Evolutionary conservation across 768 basidiomycete genomes (phyloP), one percentile per base, ranked within the genome.

Genomic region (Mrakia blollopis): DNA sequence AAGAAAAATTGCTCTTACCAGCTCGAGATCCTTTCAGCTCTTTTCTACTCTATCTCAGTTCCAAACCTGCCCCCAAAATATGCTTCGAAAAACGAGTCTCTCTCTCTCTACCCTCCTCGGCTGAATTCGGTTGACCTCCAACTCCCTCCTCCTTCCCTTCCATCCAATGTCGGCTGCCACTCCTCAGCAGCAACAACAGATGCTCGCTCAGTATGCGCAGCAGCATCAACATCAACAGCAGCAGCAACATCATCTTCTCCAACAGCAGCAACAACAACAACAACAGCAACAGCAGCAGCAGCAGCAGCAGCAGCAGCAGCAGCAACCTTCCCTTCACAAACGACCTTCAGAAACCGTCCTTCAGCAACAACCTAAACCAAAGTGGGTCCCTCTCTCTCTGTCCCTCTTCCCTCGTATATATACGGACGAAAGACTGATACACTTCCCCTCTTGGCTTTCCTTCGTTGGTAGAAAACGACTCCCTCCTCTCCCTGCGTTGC

Each of bases 401-500:
- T 47, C 52, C 6, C 47, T 71, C 70, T 4, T 30, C 5, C 41
- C 0, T 41, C 68, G 14, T 71, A 21, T 50, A 41, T 11, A 41
- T 41, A 5, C 39, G n/a, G n/a, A n/a, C n/a, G n/a, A n/a, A n/a
- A n/a, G n/a, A n/a, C n/a, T n/a, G n/a, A n/a, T n/a, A n/a, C n/a
- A n/a, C n/a, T n/a, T n/a, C n/a, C n/a, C n/a, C n/a, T n/a, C n/a
- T n/a, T n/a, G n/a, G n/a, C n/a, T n/a, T n/a, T n/a, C n/a, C n/a
- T n/a, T n/a, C n/a, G n/a, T n/a, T n/a, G n/a, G 9, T 14, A 37
- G 73, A 25, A 52, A 37, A 23, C 72, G 65, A 3, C 21, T 78
- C 9, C 77, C 72, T 6, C 65, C 77, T 16, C 68, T 78, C 1
- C 77, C 77, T 13, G 63, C 54, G 10, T 54, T 78, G 0, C 77